Percentiles rank a stretch among this genome's conserved stretches.
These are phyloP conservation scores for Escallonia rubra DNA, from an alignment of 129 eudicot species.

Conservation along the genomic window DNA sequence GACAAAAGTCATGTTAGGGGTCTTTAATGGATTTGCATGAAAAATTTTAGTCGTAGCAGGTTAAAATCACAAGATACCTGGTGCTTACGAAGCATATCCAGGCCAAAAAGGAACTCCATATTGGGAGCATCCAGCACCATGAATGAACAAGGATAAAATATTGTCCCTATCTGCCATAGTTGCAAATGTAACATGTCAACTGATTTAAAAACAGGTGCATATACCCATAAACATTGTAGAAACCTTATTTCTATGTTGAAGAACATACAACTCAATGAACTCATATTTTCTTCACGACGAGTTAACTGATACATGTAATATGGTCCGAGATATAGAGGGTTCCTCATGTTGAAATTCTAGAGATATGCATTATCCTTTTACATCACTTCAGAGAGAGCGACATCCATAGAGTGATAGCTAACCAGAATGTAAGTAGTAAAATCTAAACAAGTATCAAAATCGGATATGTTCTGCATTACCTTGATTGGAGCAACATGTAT, in stretches of 20 bases:
- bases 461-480: conserved; percentile 36
- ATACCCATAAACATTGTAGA: not conserved
- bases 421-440: too few relatives aligned
- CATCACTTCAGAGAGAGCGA: too few relatives aligned
- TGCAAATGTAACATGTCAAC: conserved; percentile 1
- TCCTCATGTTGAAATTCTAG: too few relatives aligned
- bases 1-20: not conserved
- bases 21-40: not conserved
- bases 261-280: too few relatives aligned
- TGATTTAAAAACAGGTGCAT: not conserved
- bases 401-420: too few relatives aligned
- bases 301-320: too few relatives aligned
- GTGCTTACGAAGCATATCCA: conserved; percentile 96
- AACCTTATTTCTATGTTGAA: too few relatives aligned
- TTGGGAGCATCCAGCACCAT: conserved; percentile 90
- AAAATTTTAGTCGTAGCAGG: not conserved
- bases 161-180: conserved; percentile 65
- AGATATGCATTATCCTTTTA: too few relatives aligned
- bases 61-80: conserved; percentile 37
- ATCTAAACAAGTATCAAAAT: too few relatives aligned
- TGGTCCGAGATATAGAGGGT: too few relatives aligned
- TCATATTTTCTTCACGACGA: too few relatives aligned
- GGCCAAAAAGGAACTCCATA: conserved; percentile 95
- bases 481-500: conserved; percentile 96
- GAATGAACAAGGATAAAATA: conserved; percentile 86